A percentile compares a stretch with the other conserved stretches of the same genome.
Evolutionary conservation across 805 yeast genomes (phyloP).

Genomic region (Ogataea nonfermentans): DNA sequence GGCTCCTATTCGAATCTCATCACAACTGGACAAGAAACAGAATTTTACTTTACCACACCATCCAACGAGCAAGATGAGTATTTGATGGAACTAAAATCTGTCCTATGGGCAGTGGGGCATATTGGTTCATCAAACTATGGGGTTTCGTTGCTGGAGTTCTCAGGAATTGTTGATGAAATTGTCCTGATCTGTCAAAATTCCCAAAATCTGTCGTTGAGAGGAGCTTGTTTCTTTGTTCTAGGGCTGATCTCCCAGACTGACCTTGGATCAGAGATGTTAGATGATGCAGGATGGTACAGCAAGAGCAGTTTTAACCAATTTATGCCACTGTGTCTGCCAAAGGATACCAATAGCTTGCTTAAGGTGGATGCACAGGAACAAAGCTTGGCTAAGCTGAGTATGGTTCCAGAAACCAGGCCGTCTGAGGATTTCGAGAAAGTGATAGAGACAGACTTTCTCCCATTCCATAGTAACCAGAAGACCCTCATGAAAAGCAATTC

Average conservation of each 20-base stretch:
- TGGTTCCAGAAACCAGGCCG: conserved; percentile 14
- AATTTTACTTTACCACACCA: conserved; percentile 20
- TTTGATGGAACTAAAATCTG: conserved; percentile 57
- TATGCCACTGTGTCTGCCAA: conserved; percentile 30
- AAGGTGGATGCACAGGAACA: conserved; percentile 8
- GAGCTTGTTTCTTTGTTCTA: conserved; percentile 72
- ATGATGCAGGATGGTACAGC: conserved; percentile 74
- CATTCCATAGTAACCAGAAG: conserved; percentile 13
- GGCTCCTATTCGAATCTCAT: conserved; percentile 20
- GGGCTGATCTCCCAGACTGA: conserved; percentile 71
- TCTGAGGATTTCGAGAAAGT: conserved; percentile 21
- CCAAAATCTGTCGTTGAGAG: conserved; percentile 59
- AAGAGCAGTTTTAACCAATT: conserved; percentile 44
- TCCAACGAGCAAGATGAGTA: conserved; percentile 35
- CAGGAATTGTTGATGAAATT: conserved; percentile 51
- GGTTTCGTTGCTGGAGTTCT: conserved; percentile 49
- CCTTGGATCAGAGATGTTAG: conserved; percentile 82
- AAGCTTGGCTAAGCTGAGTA: conserved; percentile 3
- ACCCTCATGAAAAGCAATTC: conserved; percentile 6
- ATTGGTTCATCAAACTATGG: conserved; percentile 75
- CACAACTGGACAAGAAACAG: conserved; percentile 18
- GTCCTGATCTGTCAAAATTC: conserved; percentile 47
- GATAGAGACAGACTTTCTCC: conserved; percentile 32
- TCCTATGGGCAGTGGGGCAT: conserved; percentile 85
- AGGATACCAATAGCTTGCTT: conserved; percentile 21